A percentile compares a stretch with the other conserved stretches of the same genome.
Conservation (phyloP, 306 rosid species). For the Boehmeria nivea region DNA sequence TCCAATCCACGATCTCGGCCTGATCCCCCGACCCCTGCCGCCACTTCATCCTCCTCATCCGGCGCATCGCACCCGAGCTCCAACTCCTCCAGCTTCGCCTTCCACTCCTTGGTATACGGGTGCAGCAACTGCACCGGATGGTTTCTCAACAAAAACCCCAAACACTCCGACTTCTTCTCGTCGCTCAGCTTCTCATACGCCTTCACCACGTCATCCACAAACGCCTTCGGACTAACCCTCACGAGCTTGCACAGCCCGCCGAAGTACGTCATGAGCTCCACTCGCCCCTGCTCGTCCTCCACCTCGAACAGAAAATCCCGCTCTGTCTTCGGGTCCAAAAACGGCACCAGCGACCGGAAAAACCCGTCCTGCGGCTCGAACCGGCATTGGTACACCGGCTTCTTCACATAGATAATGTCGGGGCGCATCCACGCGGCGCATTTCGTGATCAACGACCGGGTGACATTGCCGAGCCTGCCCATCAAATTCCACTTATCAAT, state of each 20-base stretch:
- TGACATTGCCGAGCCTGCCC: slow-evolving; percentile 81
- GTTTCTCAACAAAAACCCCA: slow-evolving; percentile 63
- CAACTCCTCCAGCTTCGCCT: slow-evolving; percentile 84
- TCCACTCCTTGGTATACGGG: slow-evolving; percentile 96
- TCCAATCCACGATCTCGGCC: slow-evolving; percentile 70
- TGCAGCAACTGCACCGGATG: slow-evolving; percentile 78
- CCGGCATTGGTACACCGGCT: slow-evolving; percentile 73
- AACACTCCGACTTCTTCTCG: slow-evolving; percentile 72
- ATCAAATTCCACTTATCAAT: slow-evolving; percentile 90
- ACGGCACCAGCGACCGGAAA: slow-evolving; percentile 49
- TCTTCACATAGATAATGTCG: slow-evolving; percentile 75
- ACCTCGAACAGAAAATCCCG: slow-evolving; percentile 52
- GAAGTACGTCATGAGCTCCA: slow-evolving; percentile 69
- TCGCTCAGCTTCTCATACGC: slow-evolving; percentile 72
- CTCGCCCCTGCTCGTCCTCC: slow-evolving; percentile 59
- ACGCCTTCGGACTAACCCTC: slow-evolving; percentile 72
- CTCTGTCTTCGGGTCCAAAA: slow-evolving; percentile 75
- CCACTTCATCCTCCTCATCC: slow-evolving; percentile 48
- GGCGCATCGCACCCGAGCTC: slow-evolving; percentile 98
- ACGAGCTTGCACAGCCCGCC: slow-evolving; percentile 82
- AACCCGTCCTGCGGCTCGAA: slow-evolving; percentile 87
- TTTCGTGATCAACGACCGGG: slow-evolving; percentile 55
- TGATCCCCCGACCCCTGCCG: slow-evolving; percentile 30
- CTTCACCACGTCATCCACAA: slow-evolving; percentile 89
- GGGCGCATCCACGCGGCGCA: slow-evolving; percentile 98